These are phyloP conservation scores for Cryptococcus neoformans DNA, from an alignment of 1,284 basidiomycete genomes.

Conservation along the genomic window DNA sequence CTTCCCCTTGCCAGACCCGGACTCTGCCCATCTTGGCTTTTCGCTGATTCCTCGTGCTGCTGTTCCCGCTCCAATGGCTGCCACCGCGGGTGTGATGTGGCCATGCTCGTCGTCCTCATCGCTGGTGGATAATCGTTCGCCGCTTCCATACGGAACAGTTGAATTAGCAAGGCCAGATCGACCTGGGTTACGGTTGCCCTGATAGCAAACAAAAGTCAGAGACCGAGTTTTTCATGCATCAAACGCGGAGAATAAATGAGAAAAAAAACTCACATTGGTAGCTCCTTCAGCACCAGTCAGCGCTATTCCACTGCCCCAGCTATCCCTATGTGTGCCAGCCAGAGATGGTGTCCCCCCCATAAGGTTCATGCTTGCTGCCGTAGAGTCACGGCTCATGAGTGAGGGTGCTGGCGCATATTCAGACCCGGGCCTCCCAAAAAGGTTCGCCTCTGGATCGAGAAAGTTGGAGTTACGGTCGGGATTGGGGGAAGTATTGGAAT, in stretches of 20 bases:
- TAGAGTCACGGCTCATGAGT: slow-evolving; percentile 41
- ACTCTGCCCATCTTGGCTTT: slow-evolving; percentile 30
- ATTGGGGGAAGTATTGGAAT: slow-evolving; percentile 5
- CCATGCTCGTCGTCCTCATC: slow-evolving; percentile 35
- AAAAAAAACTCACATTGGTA: no score
- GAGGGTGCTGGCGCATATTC: slow-evolving; percentile 32
- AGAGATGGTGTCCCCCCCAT: slow-evolving; percentile 23
- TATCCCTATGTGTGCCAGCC: slow-evolving; percentile 18
- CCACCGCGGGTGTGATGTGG: slow-evolving; percentile 31
- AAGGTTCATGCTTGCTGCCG: slow-evolving; percentile 15
- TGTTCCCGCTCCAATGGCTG: slow-evolving; percentile 11
- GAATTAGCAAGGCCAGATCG: slow-evolving; percentile 26
- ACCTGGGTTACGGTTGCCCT: not conserved
- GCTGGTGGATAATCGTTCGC: slow-evolving; percentile 20
- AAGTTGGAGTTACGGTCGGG: not conserved
- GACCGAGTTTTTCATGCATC: no score
- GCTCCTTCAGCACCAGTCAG: slow-evolving; percentile 22
- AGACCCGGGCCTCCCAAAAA: slow-evolving; percentile 16
- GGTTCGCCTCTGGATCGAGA: not conserved
- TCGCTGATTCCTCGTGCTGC: slow-evolving; percentile 19
- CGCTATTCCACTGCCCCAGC: slow-evolving; percentile 30
- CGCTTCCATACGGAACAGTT: slow-evolving; percentile 20
- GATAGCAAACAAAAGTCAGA: slow-evolving; percentile 15
- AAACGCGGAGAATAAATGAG: no score
- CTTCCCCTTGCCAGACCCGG: slow-evolving; percentile 12